Base-by-base conservation (phyloP, 1,139 yeast species). In the Magnusiomyces magnusii region DNA sequence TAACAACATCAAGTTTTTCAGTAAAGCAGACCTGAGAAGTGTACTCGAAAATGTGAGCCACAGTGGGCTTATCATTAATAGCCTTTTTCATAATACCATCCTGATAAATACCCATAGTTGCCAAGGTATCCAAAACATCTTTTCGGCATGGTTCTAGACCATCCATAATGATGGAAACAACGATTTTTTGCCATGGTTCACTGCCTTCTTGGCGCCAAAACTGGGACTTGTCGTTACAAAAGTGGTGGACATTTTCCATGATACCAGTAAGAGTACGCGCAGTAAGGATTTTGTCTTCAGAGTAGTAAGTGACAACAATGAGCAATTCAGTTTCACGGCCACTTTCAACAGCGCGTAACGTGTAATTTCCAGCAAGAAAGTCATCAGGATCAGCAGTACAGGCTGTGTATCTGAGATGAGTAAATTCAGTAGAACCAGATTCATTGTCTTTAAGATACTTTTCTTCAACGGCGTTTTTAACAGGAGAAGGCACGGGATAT, bases 61-160 rank as follows among this genome's bases (percentile, higher is more conserved):
- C 85, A 10, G 95, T 97, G 65, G 87, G 88, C 64, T 87, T 82
- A 64, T 86, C 92, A 70, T 92, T 91, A 56, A 93, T 95, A 63
- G 84, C 87, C 61, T 93, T 92, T 70, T 95, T 84, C 64, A 97
- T 95, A 67, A 92, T 85, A 57, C 96, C 96, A 62, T 91, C 98
- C 73, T 93, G 99, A 70, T 91, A 93, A 62, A 95, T 86, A 59
- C 99, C 99, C 62, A 95, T 82, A 0, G 97, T 91, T 15, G 97
- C 90, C 63, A 93, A 78, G 64, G 91, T 78, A 63, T 93, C 96
- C 62, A 91, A 77, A 1, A 92, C 91, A 42, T 87, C 84, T 60
- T 88, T 91, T 69, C 86, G 85, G 54, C 95, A 87, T 65, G 93
- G 95, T 57, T 91, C 89, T 73, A 97, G 83, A 63, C 99, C 99